These are phyloP conservation scores for Rhynchosporium agropyri DNA, from an alignment of 2,329 filamentous ascomycete genomes.

Conservation along the genomic window DNA sequence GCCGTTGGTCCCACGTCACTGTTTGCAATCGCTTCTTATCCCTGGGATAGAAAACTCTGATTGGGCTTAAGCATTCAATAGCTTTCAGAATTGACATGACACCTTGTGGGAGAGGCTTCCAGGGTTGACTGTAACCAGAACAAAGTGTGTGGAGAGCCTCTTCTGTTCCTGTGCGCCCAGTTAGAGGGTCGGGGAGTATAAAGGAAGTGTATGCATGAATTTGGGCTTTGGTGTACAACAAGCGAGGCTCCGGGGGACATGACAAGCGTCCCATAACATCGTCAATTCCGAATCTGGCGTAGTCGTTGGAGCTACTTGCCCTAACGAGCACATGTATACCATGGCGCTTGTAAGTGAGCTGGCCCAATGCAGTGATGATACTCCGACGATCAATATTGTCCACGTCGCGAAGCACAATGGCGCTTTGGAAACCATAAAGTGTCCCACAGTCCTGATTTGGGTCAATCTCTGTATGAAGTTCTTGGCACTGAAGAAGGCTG, in stretches of 20 bases:
- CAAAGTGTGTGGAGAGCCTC: conserved; percentile 55
- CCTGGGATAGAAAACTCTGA: conserved; percentile 48
- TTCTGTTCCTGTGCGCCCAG: conserved; percentile 61
- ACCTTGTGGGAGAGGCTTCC: conserved; percentile 25
- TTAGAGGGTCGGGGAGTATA: conserved; percentile 57
- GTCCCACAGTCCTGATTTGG: conserved; percentile 60
- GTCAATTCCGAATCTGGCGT: conserved; percentile 57
- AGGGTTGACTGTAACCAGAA: conserved; percentile 49
- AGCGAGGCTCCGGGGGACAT: conserved; percentile 47
- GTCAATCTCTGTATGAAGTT: conserved; percentile 57
- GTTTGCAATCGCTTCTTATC: conserved; percentile 48
- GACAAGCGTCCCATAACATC: conserved; percentile 55
- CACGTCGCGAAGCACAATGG: conserved; percentile 56
- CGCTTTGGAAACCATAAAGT: conserved; percentile 60
- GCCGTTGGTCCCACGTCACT: conserved; percentile 46
- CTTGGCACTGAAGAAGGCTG: conserved; percentile 48
- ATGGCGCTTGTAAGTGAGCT: conserved; percentile 35
- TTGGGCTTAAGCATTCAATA: conserved; percentile 40
- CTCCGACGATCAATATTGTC: conserved; percentile 48
- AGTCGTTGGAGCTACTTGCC: conserved; percentile 44
- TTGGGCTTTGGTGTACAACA: conserved; percentile 23
- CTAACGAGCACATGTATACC: conserved; percentile 49
- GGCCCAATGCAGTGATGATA: conserved; percentile 57
- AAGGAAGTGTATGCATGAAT: conserved; percentile 23
- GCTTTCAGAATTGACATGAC: conserved; percentile 10